A percentile compares a stretch with the other conserved stretches of the same genome.
Conservation (phyloP, 306 rosid species). For the Parietaria judaica region DNA sequence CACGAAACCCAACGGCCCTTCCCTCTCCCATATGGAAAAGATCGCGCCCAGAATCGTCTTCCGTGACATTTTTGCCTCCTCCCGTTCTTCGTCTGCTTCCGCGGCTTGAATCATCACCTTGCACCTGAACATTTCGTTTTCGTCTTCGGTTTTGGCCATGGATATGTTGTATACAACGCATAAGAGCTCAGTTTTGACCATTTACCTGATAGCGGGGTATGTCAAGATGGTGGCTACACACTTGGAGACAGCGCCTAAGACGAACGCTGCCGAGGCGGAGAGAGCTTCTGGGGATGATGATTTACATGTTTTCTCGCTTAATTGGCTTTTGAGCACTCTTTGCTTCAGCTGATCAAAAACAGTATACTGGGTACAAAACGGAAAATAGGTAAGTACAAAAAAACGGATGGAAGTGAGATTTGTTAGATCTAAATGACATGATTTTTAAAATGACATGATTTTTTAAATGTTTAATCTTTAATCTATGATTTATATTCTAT, state of each 20-base stretch:
- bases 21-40: constrained; percentile 61
- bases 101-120: constrained; percentile 91
- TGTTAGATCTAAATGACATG: too few species aligned
- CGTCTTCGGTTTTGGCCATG: background rate
- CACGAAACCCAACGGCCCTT: constrained; percentile 79
- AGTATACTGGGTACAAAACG: constrained; percentile 50
- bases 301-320: constrained; percentile 34
- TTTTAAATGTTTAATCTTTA: too few species aligned
- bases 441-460: too few species aligned
- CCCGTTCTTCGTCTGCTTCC: constrained; percentile 41
- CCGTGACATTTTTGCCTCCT: constrained; percentile 34
- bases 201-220: constrained; percentile 95
- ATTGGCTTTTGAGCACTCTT: constrained; percentile 40
- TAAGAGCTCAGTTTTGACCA: constrained; percentile 2
- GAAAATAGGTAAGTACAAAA: too few species aligned
- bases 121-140: constrained; percentile 40
- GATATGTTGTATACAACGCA: background rate
- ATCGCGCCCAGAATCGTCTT: constrained; percentile 68
- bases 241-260: constrained; percentile 84
- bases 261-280: constrained; percentile 74
- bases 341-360: constrained; percentile 83
- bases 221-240: constrained; percentile 86
- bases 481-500: too few species aligned
- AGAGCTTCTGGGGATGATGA: constrained; percentile 70
- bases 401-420: too few species aligned